Conservation (phyloP, 768 basidiomycete genomes). For the Cantharellus cinnabarinus region DNA sequence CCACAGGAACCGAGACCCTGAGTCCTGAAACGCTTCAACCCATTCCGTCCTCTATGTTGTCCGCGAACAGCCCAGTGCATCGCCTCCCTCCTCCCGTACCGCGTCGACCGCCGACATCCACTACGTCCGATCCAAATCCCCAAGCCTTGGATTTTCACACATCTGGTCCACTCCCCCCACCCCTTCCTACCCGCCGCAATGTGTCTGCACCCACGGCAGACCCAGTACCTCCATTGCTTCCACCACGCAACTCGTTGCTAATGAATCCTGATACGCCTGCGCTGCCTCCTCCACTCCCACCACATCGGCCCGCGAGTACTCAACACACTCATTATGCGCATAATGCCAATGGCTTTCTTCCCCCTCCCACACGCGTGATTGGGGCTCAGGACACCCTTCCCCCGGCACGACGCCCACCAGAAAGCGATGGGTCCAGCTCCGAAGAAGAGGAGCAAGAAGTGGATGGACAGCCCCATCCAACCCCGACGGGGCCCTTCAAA, state of each 20-base stretch:
- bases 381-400: not conserved
- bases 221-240: not conserved
- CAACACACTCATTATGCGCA: not conserved
- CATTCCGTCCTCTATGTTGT: not conserved
- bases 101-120: not conserved
- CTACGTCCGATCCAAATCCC: not conserved
- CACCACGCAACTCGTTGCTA: not conserved
- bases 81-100: not conserved
- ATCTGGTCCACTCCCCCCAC: slow-evolving; percentile 1
- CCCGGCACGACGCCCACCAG: not conserved
- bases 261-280: not conserved
- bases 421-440: not conserved
- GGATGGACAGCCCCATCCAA: not conserved
- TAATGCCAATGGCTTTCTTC: not conserved
- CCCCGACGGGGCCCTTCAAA: not conserved
- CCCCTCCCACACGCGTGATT: not conserved
- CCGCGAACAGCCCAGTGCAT: not conserved
- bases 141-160: not conserved
- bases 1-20: not conserved
- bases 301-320: not conserved
- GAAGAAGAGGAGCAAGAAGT: not conserved
- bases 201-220: not conserved
- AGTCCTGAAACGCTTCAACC: not conserved
- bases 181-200: not conserved
- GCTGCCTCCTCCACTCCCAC: not conserved